Conservation (phyloP, 148 eudicot genomes). For the Vaccinium macrocarpon region DNA sequence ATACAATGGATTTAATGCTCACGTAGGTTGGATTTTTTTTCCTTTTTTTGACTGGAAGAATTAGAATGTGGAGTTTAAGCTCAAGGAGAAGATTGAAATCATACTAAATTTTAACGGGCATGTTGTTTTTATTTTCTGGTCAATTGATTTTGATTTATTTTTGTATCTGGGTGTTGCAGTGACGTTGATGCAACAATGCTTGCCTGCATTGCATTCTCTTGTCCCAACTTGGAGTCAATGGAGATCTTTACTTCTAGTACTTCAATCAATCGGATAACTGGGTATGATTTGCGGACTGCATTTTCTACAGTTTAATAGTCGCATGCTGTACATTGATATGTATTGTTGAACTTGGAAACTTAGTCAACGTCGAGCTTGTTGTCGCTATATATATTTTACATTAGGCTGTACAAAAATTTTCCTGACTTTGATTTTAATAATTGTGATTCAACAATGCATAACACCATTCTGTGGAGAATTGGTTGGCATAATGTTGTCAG, state of each 20-base stretch:
- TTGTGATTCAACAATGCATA: neutral
- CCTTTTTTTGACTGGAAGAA: neutral
- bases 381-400: no score
- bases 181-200: constrained; percentile 87
- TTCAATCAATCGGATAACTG: constrained; percentile 70
- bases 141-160: neutral
- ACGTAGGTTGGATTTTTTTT: neutral
- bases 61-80: neutral
- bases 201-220: constrained; percentile 95
- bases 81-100: neutral
- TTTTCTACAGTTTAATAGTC: neutral
- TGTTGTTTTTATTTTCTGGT: neutral
- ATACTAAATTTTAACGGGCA: neutral
- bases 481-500: neutral
- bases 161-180: constrained; percentile 49
- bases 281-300: constrained; percentile 41
- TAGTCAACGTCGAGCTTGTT: neutral
- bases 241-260: constrained; percentile 56
- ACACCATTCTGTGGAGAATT: neutral
- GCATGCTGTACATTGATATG: neutral
- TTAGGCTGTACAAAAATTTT: no score
- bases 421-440: neutral
- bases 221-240: constrained; percentile 80
- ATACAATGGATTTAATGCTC: neutral
- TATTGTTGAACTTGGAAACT: neutral